Conservation (phyloP, 2,329 filamentous ascomycete species). For the Calycina herbarum region DNA sequence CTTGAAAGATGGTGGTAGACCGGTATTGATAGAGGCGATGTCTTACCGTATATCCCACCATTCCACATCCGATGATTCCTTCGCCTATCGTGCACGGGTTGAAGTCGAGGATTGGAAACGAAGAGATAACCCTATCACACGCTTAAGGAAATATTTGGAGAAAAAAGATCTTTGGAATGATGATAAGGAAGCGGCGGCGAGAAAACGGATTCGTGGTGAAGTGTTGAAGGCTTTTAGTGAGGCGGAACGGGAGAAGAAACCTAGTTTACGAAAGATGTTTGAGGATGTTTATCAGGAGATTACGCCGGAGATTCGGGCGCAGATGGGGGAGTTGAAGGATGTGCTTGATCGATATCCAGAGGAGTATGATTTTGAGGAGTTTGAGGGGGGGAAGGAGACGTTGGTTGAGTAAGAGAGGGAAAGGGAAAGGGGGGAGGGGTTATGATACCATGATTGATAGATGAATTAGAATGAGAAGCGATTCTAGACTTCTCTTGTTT, state of each 20-base stretch:
- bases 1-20: slow-evolving; percentile 40
- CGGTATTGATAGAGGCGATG: slow-evolving; percentile 94
- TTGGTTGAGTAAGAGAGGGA: slow-evolving; percentile 15
- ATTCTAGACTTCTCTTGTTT: not conserved
- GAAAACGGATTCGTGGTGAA: slow-evolving; percentile 67
- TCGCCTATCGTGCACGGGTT: slow-evolving; percentile 88
- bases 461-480: slow-evolving; percentile 16
- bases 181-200: slow-evolving; percentile 70
- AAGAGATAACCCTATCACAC: slow-evolving; percentile 83
- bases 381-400: slow-evolving; percentile 62
- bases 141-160: slow-evolving; percentile 89
- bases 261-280: slow-evolving; percentile 71
- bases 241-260: slow-evolving; percentile 80
- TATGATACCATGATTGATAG: slow-evolving; percentile 7
- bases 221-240: slow-evolving; percentile 81
- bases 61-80: slow-evolving; percentile 94
- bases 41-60: slow-evolving; percentile 98
- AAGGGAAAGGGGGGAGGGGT: not conserved
- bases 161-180: slow-evolving; percentile 81
- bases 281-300: slow-evolving; percentile 87
- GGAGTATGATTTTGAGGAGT: slow-evolving; percentile 82
- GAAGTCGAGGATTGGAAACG: slow-evolving; percentile 96
- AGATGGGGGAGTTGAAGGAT: slow-evolving; percentile 75
- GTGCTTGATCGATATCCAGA: slow-evolving; percentile 83
- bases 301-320: slow-evolving; percentile 73